A percentile compares a stretch with the other conserved stretches of the same genome.
Conservation (phyloP, 1,284 basidiomycete genomes). For the Moesziomyces sp. region DNA sequence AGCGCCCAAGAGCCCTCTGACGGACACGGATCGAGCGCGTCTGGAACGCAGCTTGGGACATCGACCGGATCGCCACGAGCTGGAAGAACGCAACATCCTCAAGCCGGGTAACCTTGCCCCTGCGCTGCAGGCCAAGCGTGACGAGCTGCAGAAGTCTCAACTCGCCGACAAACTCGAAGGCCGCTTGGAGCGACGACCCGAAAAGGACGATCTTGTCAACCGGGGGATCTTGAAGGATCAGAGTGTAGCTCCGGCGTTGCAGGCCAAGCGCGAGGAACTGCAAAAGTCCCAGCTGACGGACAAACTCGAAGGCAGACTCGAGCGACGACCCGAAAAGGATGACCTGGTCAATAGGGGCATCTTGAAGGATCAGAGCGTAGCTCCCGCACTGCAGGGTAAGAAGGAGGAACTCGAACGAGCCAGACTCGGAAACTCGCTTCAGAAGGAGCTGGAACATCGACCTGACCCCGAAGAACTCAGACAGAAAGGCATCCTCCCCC, state of each 20-base stretch:
- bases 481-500: conserved; percentile 76
- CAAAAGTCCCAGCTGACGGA: conserved; percentile 46
- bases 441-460: conserved; percentile 75
- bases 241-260: conserved; percentile 77
- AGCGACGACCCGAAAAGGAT: conserved; percentile 45
- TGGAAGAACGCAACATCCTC: conserved; percentile 68
- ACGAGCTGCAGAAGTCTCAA: conserved; percentile 54
- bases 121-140: conserved; percentile 50
- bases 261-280: conserved; percentile 76
- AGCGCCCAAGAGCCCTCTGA: conserved; percentile 22
- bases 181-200: conserved; percentile 51
- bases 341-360: conserved; percentile 49
- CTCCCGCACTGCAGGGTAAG: conserved; percentile 76
- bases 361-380: conserved; percentile 73
- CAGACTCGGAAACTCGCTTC: conserved; percentile 72
- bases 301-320: conserved; percentile 42
- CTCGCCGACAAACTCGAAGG: conserved; percentile 53
- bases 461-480: conserved; percentile 78
- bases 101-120: conserved; percentile 48
- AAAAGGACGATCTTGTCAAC: conserved; percentile 48
- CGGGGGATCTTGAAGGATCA: conserved; percentile 71
- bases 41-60: conserved; percentile 75
- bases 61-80: conserved; percentile 75
- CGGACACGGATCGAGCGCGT: conserved; percentile 20
- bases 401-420: conserved; percentile 72